Evolutionary conservation across 73 alveolate species (phyloP).

Genomic region (Paraurostyla sp.): DNA sequence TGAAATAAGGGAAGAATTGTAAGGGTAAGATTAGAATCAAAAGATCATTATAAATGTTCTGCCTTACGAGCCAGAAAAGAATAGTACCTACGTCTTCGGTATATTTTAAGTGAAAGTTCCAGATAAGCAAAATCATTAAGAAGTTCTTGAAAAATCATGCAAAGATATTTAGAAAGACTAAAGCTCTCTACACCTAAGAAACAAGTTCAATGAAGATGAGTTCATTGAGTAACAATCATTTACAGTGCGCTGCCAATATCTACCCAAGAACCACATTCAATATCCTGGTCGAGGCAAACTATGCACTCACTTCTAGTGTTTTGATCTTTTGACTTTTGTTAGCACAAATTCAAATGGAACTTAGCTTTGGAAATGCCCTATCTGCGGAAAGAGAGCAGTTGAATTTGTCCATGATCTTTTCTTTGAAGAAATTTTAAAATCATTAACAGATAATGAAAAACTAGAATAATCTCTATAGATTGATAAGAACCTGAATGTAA

Average conservation of each 20-base stretch:
- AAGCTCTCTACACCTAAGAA: too few relatives aligned
- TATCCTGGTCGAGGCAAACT: constrained; percentile 29
- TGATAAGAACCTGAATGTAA: neutral
- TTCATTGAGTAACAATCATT: neutral
- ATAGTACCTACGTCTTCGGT: neutral
- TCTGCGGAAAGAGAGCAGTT: constrained; percentile 18
- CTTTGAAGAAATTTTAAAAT: neutral
- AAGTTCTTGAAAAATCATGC: too few relatives aligned
- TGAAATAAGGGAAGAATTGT: neutral
- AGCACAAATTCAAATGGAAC: neutral
- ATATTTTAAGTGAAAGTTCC: neutral
- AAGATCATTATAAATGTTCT: neutral
- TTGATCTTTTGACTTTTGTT: neutral
- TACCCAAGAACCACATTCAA: neutral
- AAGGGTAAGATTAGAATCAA: neutral
- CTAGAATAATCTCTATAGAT: neutral
- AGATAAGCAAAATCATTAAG: neutral
- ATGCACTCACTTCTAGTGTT: constrained; percentile 29
- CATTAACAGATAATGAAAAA: neutral
- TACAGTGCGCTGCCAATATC: neutral
- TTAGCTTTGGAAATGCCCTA: constrained; percentile 28
- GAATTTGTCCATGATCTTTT: neutral
- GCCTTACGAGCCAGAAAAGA: neutral
- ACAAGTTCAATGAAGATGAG: too few relatives aligned
- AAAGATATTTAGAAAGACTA: too few relatives aligned